Conservation (phyloP, 2,329 filamentous ascomycete species). For the Nigrospora sphaerica region DNA sequence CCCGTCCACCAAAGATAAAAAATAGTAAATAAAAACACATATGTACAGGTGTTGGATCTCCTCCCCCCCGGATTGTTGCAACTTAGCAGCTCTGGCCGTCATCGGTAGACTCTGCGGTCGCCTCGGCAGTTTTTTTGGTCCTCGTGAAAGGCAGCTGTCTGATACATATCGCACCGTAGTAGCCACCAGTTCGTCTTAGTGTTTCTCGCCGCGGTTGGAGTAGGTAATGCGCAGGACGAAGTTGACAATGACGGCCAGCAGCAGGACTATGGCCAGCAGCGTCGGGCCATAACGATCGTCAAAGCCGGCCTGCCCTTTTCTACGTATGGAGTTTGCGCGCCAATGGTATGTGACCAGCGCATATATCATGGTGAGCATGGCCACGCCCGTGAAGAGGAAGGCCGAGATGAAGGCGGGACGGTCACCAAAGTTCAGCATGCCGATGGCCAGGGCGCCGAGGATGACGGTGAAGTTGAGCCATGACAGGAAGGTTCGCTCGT, state of each 20-base stretch:
- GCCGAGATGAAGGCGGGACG: constrained; percentile 88
- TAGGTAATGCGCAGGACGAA: constrained; percentile 74
- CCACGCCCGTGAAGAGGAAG: constrained; percentile 87
- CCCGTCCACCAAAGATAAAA: too few species aligned
- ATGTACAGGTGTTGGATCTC: too few species aligned
- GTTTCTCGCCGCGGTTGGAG: constrained; percentile 25
- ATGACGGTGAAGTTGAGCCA: constrained; percentile 99
- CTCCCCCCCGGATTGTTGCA: too few species aligned
- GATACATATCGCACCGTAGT: too few species aligned
- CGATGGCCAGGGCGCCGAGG: constrained; percentile 90
- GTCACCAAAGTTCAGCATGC: constrained; percentile 97
- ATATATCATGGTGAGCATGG: constrained; percentile 93
- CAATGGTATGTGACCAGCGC: constrained; percentile 94
- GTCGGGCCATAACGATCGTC: constrained; percentile 95
- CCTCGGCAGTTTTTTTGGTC: too few species aligned
- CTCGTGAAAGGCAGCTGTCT: too few species aligned
- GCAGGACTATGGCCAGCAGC: constrained; percentile 75
- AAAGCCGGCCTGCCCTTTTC: constrained; percentile 89
- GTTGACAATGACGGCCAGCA: constrained; percentile 90
- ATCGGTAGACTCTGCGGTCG: too few species aligned
- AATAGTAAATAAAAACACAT: too few species aligned
- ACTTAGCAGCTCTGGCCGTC: too few species aligned
- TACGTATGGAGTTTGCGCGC: constrained; percentile 86
- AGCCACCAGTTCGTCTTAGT: constrained; percentile 6
- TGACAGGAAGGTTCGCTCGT: constrained; percentile 97